Conservation (phyloP, 495 filamentous ascomycete species). For the Tricharina praecox region DNA sequence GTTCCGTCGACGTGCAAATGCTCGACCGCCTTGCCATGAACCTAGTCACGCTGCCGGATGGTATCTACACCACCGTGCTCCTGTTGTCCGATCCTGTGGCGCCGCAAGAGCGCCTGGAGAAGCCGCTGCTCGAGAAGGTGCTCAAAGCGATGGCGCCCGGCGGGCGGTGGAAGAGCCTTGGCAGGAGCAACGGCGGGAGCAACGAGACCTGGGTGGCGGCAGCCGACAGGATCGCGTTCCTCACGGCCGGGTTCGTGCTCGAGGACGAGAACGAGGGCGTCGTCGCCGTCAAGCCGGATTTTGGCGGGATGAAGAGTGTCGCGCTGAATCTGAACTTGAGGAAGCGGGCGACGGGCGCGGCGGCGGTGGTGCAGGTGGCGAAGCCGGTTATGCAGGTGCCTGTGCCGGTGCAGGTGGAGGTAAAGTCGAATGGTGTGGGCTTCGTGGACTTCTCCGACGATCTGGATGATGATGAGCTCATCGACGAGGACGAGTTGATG, state of each 20-base stretch:
- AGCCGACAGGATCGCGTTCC: conserved; percentile 51
- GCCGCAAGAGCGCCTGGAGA: conserved; percentile 38
- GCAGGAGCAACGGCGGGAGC: conserved; percentile 32
- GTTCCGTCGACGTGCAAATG: conserved; percentile 83
- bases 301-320: conserved; percentile 45
- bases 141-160: conserved; percentile 48
- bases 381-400: conserved; percentile 11
- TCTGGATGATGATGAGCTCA: conserved; percentile 48
- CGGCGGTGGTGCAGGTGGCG: conserved; percentile 18
- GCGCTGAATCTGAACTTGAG: conserved; percentile 57
- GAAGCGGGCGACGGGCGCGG: conserved; percentile 38
- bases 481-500: conserved; percentile 77
- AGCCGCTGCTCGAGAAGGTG: conserved; percentile 48
- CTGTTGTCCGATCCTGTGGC: conserved; percentile 64
- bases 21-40: conserved; percentile 81
- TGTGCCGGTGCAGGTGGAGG: conserved; percentile 20
- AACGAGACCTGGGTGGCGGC: conserved; percentile 22
- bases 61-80: conserved; percentile 69
- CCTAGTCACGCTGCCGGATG: conserved; percentile 55
- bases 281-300: conserved; percentile 55
- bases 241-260: conserved; percentile 61
- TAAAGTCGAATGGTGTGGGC: conserved; percentile 39
- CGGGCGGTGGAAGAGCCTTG: conserved; percentile 42
- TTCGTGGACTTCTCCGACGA: conserved; percentile 58
- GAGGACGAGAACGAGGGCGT: conserved; percentile 32